A percentile compares a stretch with the other conserved stretches of the same genome.
phyloP scores from a whole-genome alignment of 2,329 filamentous ascomycete species.

The Tolypocladium paradoxum region DNA sequence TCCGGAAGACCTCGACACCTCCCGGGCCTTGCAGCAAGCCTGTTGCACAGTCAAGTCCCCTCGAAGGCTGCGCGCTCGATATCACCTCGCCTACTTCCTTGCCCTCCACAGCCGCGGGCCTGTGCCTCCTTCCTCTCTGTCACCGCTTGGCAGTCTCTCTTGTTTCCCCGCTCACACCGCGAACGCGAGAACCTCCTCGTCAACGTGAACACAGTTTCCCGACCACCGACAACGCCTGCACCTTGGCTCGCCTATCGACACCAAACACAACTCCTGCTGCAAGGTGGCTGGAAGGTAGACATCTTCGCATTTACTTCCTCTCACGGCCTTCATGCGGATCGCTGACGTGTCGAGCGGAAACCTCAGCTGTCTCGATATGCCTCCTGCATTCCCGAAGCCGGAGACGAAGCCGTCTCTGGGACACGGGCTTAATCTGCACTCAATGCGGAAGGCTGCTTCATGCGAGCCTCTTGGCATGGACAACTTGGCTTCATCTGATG shows the following conservation, averaged over 20 bases:
- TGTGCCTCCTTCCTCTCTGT: neutral
- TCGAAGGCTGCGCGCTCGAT: neutral
- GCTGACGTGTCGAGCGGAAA: neutral
- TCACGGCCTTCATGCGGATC: neutral
- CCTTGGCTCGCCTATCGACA: neutral
- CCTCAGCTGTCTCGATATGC: neutral
- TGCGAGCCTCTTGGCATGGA: conserved; percentile 7
- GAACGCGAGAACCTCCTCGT: neutral
- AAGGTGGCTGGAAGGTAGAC: neutral
- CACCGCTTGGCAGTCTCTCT: neutral
- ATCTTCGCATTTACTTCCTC: neutral
- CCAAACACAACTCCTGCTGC: neutral
- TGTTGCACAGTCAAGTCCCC: neutral
- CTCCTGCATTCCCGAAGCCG: neutral
- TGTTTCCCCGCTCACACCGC: neutral
- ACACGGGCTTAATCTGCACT: conserved; percentile 1
- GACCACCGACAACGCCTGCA: neutral
- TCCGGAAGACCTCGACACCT: neutral
- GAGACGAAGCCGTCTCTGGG: conserved; percentile 1
- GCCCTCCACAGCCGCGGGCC: neutral
- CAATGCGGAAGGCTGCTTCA: conserved; percentile 6
- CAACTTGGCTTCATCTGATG: conserved; percentile 1
- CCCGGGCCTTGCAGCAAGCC: neutral
- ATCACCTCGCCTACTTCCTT: neutral
- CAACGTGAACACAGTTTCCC: neutral